A percentile compares a stretch with the other conserved stretches of the same genome.
Evolutionary conservation across 2,329 filamentous ascomycete species (phyloP).

Genomic region (Dendryphion nanum): DNA sequence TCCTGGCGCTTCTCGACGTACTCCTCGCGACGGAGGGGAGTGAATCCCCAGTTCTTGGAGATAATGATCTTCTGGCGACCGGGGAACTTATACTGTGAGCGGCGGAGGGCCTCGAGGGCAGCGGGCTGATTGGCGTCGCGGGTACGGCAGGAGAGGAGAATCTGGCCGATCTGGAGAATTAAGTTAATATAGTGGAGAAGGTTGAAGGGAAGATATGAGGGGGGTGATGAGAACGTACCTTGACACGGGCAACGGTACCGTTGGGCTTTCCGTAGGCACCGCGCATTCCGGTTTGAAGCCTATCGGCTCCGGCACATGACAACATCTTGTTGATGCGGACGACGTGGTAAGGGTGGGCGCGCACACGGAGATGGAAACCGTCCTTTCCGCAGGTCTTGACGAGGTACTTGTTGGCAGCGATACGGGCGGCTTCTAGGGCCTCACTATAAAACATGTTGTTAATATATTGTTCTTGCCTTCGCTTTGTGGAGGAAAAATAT

Average conservation of each 20-base stretch:
- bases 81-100: slow-evolving; percentile 99
- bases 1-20: slow-evolving; percentile 94
- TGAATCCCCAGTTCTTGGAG: slow-evolving; percentile 99
- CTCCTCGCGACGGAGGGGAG: slow-evolving; percentile 93
- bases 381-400: slow-evolving; percentile 69
- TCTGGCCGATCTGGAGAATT: slow-evolving; percentile 84
- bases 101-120: slow-evolving; percentile 97
- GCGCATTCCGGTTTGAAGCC: slow-evolving; percentile 99
- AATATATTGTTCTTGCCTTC: too few relatives aligned
- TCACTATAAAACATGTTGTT: too few relatives aligned
- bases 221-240: slow-evolving; percentile 99
- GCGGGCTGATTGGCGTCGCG: slow-evolving; percentile 89
- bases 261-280: slow-evolving; percentile 99
- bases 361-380: slow-evolving; percentile 69
- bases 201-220: slow-evolving; percentile 50
- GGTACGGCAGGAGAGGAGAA: slow-evolving; percentile 95
- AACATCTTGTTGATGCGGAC: slow-evolving; percentile 99
- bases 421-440: slow-evolving; percentile 98
- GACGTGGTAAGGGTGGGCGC: slow-evolving; percentile 99
- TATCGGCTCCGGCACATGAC: slow-evolving; percentile 99
- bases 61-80: slow-evolving; percentile 99
- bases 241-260: slow-evolving; percentile 98
- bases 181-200: too few relatives aligned
- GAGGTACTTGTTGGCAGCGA: slow-evolving; percentile 98
- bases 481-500: too few relatives aligned